Conservation (phyloP, 2,329 filamentous ascomycete genomes). For the Beauveria brongniartii region DNA sequence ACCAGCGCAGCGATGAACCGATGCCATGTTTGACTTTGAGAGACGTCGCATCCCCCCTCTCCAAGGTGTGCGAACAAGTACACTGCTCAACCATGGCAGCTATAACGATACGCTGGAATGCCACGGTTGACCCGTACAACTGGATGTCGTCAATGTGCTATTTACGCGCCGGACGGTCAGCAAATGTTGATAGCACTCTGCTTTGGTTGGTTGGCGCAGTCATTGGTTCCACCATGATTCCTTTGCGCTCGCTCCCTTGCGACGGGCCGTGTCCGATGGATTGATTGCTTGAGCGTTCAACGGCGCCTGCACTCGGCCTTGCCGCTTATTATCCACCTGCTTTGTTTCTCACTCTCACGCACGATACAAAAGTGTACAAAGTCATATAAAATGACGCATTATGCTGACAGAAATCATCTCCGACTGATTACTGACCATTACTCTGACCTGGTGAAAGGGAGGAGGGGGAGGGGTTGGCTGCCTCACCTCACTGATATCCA, state of each 20-base stretch:
- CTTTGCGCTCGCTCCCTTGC: no score
- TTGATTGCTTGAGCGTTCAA: background rate
- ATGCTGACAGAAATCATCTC: background rate
- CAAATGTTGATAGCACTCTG: background rate
- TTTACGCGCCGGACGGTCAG: background rate
- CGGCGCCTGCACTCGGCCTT: background rate
- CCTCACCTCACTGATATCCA: background rate
- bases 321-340: background rate
- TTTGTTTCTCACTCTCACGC: background rate
- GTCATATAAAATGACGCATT: background rate
- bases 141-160: background rate
- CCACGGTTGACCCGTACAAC: background rate
- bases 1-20: background rate
- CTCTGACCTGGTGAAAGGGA: no score
- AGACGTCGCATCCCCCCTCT: background rate
- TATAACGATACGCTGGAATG: background rate
- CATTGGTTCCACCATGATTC: background rate
- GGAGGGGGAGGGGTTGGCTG: background rate
- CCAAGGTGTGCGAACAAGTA: no score
- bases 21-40: background rate
- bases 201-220: no score
- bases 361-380: background rate
- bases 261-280: no score
- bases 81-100: no score
- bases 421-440: background rate